Evolutionary conservation across 75 land plant genomes (phyloP).

Genomic region (Isoetes taiwanensis): DNA sequence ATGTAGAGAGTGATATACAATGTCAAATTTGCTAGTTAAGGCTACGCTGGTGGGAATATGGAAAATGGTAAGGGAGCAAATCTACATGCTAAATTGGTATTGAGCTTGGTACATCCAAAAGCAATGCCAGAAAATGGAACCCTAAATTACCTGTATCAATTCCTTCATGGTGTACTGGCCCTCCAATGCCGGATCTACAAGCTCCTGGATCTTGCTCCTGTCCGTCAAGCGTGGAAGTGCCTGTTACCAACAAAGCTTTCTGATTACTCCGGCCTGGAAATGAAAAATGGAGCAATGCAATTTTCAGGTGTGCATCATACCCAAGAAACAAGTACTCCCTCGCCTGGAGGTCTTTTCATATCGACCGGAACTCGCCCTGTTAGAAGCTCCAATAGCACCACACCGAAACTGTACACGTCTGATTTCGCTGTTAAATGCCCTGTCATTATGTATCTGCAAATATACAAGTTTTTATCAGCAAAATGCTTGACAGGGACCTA

Average conservation of each 20-base stretch:
- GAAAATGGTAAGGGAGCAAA: no score
- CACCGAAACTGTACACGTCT: background rate
- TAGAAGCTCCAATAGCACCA: background rate
- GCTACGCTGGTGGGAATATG: no score
- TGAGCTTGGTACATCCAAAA: no score
- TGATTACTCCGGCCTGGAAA: no score
- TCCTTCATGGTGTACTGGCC: conserved; percentile 72
- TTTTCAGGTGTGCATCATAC: background rate
- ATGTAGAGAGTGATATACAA: no score
- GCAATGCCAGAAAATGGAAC: no score
- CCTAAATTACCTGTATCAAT: conserved; percentile 72
- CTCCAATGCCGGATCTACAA: conserved; percentile 60
- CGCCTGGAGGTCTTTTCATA: background rate
- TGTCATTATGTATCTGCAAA: conserved; percentile 2
- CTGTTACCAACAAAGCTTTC: conserved; percentile 24
- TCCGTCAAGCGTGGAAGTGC: conserved; percentile 75
- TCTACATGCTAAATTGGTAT: no score
- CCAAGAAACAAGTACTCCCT: conserved; percentile 5
- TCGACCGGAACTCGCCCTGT: conserved; percentile 2
- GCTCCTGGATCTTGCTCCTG: conserved; percentile 47
- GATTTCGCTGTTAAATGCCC: conserved; percentile 4
- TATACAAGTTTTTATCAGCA: no score
- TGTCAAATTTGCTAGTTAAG: no score
- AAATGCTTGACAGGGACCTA: no score
- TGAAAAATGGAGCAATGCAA: no score